A percentile compares a stretch with the other conserved stretches of the same genome.
These are phyloP conservation scores for Penicillium pancosmium DNA, from an alignment of 495 filamentous ascomycete species.

Conservation along the genomic window DNA sequence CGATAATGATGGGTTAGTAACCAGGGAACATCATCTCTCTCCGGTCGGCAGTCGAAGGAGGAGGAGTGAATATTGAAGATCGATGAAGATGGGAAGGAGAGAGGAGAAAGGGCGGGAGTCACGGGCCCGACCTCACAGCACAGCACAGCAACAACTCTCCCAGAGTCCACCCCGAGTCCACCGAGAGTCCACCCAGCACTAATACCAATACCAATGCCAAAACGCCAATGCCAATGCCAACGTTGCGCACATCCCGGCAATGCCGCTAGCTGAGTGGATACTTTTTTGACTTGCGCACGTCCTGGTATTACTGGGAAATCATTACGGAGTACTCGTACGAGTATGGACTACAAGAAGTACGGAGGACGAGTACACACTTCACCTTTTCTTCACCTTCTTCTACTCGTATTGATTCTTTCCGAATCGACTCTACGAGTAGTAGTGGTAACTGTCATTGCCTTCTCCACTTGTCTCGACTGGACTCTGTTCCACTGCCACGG, in stretches of 20 bases:
- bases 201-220: no score
- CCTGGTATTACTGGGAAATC: constrained; percentile 3
- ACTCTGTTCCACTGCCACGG: no score
- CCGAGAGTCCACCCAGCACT: no score
- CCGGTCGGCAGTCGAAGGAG: neutral
- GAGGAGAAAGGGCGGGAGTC: constrained; percentile 18
- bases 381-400: no score
- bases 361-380: no score
- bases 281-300: constrained; percentile 10
- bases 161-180: no score
- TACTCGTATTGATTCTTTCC: no score
- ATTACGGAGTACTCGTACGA: neutral
- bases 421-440: no score
- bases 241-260: constrained; percentile 14
- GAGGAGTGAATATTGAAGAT: constrained; percentile 7
- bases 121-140: constrained; percentile 7
- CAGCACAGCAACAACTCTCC: no score
- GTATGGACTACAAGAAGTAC: no score
- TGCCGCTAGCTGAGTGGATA: constrained; percentile 23
- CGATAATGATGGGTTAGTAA: constrained; percentile 6
- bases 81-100: neutral
- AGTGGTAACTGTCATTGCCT: neutral
- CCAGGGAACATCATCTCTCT: constrained; percentile 20
- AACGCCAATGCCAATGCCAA: neutral
- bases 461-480: neutral